These are phyloP conservation scores for Mucor velutinosus DNA, from an alignment of 371 early-diverging fungal species.

Conservation along the genomic window DNA sequence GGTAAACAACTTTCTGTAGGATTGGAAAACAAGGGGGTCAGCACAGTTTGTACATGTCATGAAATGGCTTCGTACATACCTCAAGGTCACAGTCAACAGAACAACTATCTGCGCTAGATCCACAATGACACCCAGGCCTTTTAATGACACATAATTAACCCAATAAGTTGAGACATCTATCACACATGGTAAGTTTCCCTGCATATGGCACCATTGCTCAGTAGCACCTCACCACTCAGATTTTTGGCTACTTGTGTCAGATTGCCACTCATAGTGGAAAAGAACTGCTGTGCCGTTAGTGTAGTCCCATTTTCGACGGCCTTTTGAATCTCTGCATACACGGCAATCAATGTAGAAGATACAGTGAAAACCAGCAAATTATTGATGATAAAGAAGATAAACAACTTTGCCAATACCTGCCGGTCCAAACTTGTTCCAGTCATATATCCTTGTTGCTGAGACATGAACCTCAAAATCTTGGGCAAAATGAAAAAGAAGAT, in stretches of 20 bases:
- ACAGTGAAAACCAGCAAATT: conserved; percentile 70
- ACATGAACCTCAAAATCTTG: conserved; percentile 65
- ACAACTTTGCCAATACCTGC: conserved; percentile 73
- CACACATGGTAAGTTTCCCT: not conserved
- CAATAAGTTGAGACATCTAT: conserved; percentile 58
- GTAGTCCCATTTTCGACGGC: conserved; percentile 29
- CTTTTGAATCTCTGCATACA: conserved; percentile 49
- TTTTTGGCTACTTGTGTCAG: conserved; percentile 38
- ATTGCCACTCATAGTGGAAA: conserved; percentile 29
- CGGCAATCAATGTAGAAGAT: conserved; percentile 51
- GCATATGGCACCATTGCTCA: not conserved
- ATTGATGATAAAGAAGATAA: conserved; percentile 75
- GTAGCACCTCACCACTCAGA: conserved; percentile 25
- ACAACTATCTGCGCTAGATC: conserved; percentile 75
- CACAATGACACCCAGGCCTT: conserved; percentile 63
- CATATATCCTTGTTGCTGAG: conserved; percentile 76
- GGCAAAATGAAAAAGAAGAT: conserved; percentile 73
- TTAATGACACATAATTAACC: conserved; percentile 73
- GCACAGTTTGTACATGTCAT: not conserved
- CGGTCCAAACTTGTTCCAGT: conserved; percentile 79
- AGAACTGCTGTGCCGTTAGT: conserved; percentile 25
- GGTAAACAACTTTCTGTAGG: conserved; percentile 52
- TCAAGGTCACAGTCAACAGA: conserved; percentile 56
- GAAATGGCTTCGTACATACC: conserved; percentile 18
- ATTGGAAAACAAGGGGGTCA: not conserved